A percentile compares a stretch with the other conserved stretches of the same genome.
Conservation (phyloP, 306 rosid genomes). For the Nissolia schottii region DNA sequence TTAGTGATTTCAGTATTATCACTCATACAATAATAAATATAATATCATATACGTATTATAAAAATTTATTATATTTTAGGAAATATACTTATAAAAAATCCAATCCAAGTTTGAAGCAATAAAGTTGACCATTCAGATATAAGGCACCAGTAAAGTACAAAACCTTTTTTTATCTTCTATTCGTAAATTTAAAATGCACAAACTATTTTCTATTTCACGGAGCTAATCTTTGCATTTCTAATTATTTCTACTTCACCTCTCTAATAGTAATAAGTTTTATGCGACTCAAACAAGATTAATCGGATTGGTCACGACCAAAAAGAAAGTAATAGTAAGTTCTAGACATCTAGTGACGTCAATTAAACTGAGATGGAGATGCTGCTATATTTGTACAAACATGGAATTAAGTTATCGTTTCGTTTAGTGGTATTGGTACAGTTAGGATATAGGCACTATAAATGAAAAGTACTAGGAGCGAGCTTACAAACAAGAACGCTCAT, state of each 20-base stretch:
- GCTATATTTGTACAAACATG: neutral
- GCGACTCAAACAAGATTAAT: too few species aligned
- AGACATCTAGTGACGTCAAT: neutral
- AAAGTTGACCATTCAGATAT: neutral
- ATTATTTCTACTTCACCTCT: too few species aligned
- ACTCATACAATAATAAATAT: too few species aligned
- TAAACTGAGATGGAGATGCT: neutral
- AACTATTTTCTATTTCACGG: neutral
- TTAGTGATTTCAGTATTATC: too few species aligned
- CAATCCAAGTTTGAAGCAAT: neutral
- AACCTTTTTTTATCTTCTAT: neutral
- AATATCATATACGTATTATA: too few species aligned
- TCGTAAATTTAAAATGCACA: neutral
- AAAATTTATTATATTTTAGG: too few species aligned
- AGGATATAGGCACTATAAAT: neutral
- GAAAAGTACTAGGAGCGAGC: neutral
- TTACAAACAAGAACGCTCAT: neutral
- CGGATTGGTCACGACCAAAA: too few species aligned
- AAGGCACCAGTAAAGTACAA: too few species aligned
- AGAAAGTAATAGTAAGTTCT: too few species aligned
- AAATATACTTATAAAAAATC: too few species aligned
- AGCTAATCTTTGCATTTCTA: neutral
- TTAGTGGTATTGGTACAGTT: neutral
- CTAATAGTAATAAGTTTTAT: too few species aligned
- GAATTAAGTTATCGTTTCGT: neutral